A percentile compares a stretch with the other conserved stretches of the same genome.
Evolutionary conservation across 2,329 filamentous ascomycete species (phyloP).

Genomic region (Erysiphe pulchra): DNA sequence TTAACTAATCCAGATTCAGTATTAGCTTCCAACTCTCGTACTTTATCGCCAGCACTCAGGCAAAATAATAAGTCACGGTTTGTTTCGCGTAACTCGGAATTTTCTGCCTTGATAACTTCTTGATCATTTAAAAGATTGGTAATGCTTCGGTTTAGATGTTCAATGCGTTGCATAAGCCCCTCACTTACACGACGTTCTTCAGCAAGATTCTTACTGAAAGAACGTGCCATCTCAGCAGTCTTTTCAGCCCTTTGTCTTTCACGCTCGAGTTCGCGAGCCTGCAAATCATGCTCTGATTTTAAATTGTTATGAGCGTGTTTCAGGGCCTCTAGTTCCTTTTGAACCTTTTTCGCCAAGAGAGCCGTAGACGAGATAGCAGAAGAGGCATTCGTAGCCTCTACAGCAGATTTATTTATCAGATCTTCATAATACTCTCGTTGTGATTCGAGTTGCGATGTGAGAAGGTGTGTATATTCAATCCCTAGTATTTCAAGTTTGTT

Average conservation of each 20-base stretch:
- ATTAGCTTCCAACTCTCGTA: slow-evolving; percentile 35
- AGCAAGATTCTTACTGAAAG: slow-evolving; percentile 46
- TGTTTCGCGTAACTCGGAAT: slow-evolving; percentile 62
- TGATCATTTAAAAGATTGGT: slow-evolving; percentile 34
- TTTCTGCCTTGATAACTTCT: slow-evolving; percentile 57
- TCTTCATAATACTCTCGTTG: slow-evolving; percentile 90
- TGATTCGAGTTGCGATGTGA: slow-evolving; percentile 78
- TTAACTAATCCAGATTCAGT: slow-evolving; percentile 27
- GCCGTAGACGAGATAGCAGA: slow-evolving; percentile 37
- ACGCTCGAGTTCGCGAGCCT: slow-evolving; percentile 38
- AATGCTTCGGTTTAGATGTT: slow-evolving; percentile 40
- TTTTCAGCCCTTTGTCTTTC: slow-evolving; percentile 43
- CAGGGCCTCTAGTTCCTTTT: slow-evolving; percentile 25
- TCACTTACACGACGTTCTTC: slow-evolving; percentile 74
- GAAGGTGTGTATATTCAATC: slow-evolving; percentile 79
- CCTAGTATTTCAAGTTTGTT: slow-evolving; percentile 53
- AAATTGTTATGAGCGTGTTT: slow-evolving; percentile 24
- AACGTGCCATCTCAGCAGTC: slow-evolving; percentile 50
- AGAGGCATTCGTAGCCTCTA: slow-evolving; percentile 60
- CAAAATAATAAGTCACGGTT: slow-evolving; percentile 75
- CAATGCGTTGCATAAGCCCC: slow-evolving; percentile 59
- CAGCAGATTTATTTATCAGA: slow-evolving; percentile 62
- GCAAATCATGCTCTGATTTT: slow-evolving; percentile 26
- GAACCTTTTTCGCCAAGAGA: slow-evolving; percentile 21
- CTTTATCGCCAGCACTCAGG: slow-evolving; percentile 58